Evolutionary conservation across 768 basidiomycete genomes (phyloP), one percentile per base, ranked within the genome.

Genomic region (Amanita fuliginea): DNA sequence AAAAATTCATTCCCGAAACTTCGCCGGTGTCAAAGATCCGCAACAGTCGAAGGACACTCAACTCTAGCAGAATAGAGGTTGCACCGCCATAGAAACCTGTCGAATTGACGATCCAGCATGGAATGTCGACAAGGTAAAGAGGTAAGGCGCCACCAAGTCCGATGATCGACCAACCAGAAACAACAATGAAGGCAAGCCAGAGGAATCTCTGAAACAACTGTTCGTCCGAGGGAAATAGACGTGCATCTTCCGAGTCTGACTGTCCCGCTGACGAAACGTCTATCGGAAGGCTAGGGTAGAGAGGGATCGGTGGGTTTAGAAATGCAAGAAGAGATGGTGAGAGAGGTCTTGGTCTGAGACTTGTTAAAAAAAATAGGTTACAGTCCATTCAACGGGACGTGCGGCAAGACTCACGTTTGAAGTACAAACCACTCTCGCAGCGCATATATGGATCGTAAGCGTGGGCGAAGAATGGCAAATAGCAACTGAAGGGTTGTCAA

Each of bases 361-460:
- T 86, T 42, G 19, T 18, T 48, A n/a, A 24, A 14, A 37, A 35
- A 42, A 32, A 32, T 13, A 21, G n/a, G 18, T 41, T 3, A 41
- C 30, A 3, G 35, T 47, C 7, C 42, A 14, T 9, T 24, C 6
- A 8, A 34, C 5, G 18, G 28, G 22, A 42, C 8, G 33, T 18
- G 51, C n/a, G 13, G 16, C n/a, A 16, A 45, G 2, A 72, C 81
- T 65, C 60, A 88, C 84, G 76, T 75, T 63, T 71, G 75, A 41
- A 75, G 78, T 13, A 81, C 73, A 61, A 89, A 89, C 86, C 86
- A 89, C 59, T 86, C 83, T 58, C 86, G 68, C 42, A 82, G 60
- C 16, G 68, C 81, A 56, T 87, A 89, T 11, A 89, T 59, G 66
- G 86, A 81, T 49, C 84, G 76, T 57, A 78, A 81, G 47, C 74